Evolutionary conservation across 2,329 filamentous ascomycete genomes (phyloP).

Genomic region (Chalara sp.): DNA sequence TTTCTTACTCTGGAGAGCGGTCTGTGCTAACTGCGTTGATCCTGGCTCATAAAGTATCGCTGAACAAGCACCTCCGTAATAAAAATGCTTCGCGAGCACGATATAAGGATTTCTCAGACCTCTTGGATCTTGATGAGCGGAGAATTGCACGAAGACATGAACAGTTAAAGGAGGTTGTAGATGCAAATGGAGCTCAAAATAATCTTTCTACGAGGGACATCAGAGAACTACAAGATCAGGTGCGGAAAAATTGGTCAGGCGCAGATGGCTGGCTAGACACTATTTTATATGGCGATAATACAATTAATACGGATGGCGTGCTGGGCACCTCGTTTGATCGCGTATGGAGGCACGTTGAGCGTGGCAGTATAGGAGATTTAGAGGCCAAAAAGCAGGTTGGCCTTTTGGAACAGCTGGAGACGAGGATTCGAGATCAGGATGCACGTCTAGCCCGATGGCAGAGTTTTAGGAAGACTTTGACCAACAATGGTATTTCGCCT

Average conservation of each 20-base stretch:
- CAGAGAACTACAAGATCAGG: conserved; percentile 47
- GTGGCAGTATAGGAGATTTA: conserved; percentile 49
- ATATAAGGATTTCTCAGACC: conserved; percentile 56
- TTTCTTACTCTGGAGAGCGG: conserved; percentile 48
- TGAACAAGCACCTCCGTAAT: conserved; percentile 50
- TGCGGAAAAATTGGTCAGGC: conserved; percentile 73
- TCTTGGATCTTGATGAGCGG: conserved; percentile 57
- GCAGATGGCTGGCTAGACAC: conserved; percentile 67
- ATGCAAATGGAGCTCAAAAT: conserved; percentile 21
- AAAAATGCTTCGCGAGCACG: conserved; percentile 53
- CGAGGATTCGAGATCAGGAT: conserved; percentile 58
- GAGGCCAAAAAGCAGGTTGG: conserved; percentile 41
- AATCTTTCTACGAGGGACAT: conserved; percentile 18
- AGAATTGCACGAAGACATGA: conserved; percentile 49
- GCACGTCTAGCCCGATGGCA: conserved; percentile 68
- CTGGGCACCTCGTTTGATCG: conserved; percentile 60
- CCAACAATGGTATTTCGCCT: conserved; percentile 10
- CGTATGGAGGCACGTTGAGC: conserved; percentile 63
- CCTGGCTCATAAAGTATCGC: conserved; percentile 63
- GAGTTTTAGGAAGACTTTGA: conserved; percentile 45
- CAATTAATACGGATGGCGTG: conserved; percentile 51
- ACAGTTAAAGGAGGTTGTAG: conserved; percentile 28
- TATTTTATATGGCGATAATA: conserved; percentile 60
- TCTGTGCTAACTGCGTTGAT: conserved; percentile 57
- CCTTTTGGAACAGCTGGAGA: conserved; percentile 65